These are phyloP conservation scores for Nicotiana attenuata DNA, from an alignment of 257 asterid species.

Conservation along the genomic window DNA sequence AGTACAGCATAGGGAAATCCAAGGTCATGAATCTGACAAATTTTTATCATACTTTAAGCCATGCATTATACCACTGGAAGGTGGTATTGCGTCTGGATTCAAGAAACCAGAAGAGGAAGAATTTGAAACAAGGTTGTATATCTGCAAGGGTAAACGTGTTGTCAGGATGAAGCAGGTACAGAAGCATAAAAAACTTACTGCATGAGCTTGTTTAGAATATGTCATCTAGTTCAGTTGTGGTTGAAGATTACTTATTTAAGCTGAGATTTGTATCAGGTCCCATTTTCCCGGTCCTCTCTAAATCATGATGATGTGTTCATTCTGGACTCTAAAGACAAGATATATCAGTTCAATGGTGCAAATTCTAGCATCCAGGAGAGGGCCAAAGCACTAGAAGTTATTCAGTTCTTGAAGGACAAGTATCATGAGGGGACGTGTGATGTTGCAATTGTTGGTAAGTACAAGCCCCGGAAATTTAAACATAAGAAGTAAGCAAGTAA, in stretches of 20 bases:
- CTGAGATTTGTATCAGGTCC: slow-evolving; percentile 54
- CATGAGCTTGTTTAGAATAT: neutral
- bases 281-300: slow-evolving; percentile 87
- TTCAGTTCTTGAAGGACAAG: slow-evolving; percentile 90
- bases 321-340: slow-evolving; percentile 83
- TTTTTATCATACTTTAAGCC: slow-evolving; percentile 91
- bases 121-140: slow-evolving; percentile 72
- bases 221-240: slow-evolving; percentile 1
- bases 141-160: slow-evolving; percentile 84
- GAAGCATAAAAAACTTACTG: slow-evolving; percentile 4
- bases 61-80: slow-evolving; percentile 90
- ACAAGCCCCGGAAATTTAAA: neutral
- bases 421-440: slow-evolving; percentile 93
- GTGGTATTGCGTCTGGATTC: slow-evolving; percentile 93
- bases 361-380: slow-evolving; percentile 96
- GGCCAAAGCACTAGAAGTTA: slow-evolving; percentile 96
- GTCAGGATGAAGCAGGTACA: slow-evolving; percentile 83
- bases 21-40: slow-evolving; percentile 89
- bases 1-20: slow-evolving; percentile 91
- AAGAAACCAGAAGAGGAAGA: slow-evolving; percentile 80
- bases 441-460: slow-evolving; percentile 93
- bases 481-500: neutral
- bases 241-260: neutral
- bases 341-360: slow-evolving; percentile 96
- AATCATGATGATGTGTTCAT: slow-evolving; percentile 97